Base-by-base conservation (phyloP, 169 alveolate genomes). In the Neospora caninum region DNA sequence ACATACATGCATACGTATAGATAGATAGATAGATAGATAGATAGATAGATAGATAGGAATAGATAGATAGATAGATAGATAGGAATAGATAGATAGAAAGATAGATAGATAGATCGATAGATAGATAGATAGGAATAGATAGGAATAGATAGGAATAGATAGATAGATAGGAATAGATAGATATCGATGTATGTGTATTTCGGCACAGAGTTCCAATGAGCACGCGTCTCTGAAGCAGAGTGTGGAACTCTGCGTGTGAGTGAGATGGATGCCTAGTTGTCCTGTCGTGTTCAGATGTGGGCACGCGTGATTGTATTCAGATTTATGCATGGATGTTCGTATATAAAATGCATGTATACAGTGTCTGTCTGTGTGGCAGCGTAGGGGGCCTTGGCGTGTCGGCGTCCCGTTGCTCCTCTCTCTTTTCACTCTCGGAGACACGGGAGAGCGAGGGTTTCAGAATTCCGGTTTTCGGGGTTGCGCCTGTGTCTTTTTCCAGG, bases 401-500 rank as follows among this genome's bases (percentile, higher is more conserved):
- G 4, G 22, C 13, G 58, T 7, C 22, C 13, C 13, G 58, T 49
- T 49, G 4, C 58, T 49, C 13, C 58, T 4, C 58, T 4, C 13
- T 13, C 58, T 49, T 4, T 49, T 4, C 4, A 49, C 22, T 49
- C 58, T 4, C 22, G 58, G 58, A 13, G 58, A 4, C 22, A 49
- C 4, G 58, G 4, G 58, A 49, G 4, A 7, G 58, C 13, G 58
- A 49, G 58, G 4, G 58, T 7, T 13, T 49, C 13, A n/a, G n/a
- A 49, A 49, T 13, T 36, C 45, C 45, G 25, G 43, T 34, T 45
- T 34, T 18, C 36, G 18, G 49, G 22, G 38, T 20, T n/a, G 38
- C 20, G 25, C 89, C 39, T 82, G 69, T 82, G 36, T 84, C 39
- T 78, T 54, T 82, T 31, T 36, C 78, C 64, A 53, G 91, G 67